Percentiles rank a stretch among this genome's conserved stretches.
phyloP scores from a whole-genome alignment of 352 stramenopile genomes.

The Phytophthora kernoviae region DNA sequence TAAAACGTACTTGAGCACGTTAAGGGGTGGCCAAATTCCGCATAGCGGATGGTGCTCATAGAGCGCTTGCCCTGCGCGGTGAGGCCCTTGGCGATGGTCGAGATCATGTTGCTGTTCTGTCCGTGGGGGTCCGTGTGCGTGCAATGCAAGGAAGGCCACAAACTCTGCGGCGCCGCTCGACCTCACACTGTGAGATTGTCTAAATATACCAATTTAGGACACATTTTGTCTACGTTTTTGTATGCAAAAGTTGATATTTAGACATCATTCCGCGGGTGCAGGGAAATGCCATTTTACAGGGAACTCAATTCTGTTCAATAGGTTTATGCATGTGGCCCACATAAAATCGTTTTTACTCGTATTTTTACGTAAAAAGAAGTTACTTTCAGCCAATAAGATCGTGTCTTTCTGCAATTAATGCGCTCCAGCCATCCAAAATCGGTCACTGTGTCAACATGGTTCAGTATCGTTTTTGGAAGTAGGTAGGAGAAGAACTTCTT shows the following conservation, averaged over 20 bases:
- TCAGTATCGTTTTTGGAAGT: slow-evolving; percentile 13
- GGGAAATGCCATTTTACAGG: background rate
- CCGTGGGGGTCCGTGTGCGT: background rate
- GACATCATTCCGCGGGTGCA: slow-evolving; percentile 27
- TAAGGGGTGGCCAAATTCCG: slow-evolving; percentile 75
- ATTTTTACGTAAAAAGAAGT: too few species aligned
- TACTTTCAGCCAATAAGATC: too few species aligned
- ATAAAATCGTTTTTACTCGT: too few species aligned
- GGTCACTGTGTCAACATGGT: too few species aligned
- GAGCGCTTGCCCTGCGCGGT: slow-evolving; percentile 50
- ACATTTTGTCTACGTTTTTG: slow-evolving; percentile 13
- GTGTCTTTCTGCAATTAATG: too few species aligned
- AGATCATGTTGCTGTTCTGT: slow-evolving; percentile 50
- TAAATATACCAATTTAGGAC: background rate
- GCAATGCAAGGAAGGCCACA: background rate
- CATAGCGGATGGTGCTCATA: slow-evolving; percentile 80
- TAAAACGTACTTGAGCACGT: slow-evolving; percentile 66
- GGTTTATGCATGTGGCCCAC: too few species aligned
- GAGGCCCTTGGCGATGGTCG: slow-evolving; percentile 62
- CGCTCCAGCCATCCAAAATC: background rate
- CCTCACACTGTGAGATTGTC: slow-evolving; percentile 10
- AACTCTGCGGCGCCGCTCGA: slow-evolving; percentile 12
- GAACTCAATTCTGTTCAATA: too few species aligned
- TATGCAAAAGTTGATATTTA: slow-evolving; percentile 9
- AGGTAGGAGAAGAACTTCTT: background rate